Evolutionary conservation across 2,329 filamentous ascomycete species (phyloP).

Genomic region (Monilinia fructigena): DNA sequence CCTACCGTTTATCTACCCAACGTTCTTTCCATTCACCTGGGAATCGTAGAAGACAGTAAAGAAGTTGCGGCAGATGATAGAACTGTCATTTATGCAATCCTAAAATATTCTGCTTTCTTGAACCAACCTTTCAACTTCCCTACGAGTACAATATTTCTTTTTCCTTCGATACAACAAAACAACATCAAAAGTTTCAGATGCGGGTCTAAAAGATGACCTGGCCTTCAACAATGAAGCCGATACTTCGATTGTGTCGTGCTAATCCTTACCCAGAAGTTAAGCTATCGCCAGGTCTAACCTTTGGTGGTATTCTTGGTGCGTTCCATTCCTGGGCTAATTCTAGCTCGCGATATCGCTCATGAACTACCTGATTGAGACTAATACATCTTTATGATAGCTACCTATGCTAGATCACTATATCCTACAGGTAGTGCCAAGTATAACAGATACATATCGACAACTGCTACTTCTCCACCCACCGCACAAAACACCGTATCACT

Average conservation of each 20-base stretch:
- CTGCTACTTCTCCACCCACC: constrained; percentile 2
- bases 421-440: constrained; percentile 3
- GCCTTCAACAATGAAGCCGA: constrained; percentile 24
- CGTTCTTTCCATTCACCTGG: constrained; percentile 15
- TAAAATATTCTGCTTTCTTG: not conserved
- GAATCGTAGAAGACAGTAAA: not conserved
- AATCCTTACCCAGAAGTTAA: constrained; percentile 8
- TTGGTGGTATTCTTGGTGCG: constrained; percentile 14
- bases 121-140: not conserved
- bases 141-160: not conserved
- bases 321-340: constrained; percentile 2
- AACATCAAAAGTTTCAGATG: constrained; percentile 15
- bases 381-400: constrained; percentile 1
- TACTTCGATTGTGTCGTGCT: constrained; percentile 21
- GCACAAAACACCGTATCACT: constrained; percentile 1
- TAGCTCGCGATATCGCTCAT: not conserved
- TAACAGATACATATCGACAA: constrained; percentile 16
- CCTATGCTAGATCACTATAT: constrained; percentile 11
- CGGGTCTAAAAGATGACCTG: constrained; percentile 22
- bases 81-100: not conserved
- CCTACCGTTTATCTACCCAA: not conserved
- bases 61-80: constrained; percentile 2
- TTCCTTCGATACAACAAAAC: not conserved
- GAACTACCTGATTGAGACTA: constrained; percentile 12
- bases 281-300: constrained; percentile 4